A percentile compares a stretch with the other conserved stretches of the same genome.
Conservation (phyloP, 371 early-diverging fungal genomes). For the Umbelopsis sp. region DNA sequence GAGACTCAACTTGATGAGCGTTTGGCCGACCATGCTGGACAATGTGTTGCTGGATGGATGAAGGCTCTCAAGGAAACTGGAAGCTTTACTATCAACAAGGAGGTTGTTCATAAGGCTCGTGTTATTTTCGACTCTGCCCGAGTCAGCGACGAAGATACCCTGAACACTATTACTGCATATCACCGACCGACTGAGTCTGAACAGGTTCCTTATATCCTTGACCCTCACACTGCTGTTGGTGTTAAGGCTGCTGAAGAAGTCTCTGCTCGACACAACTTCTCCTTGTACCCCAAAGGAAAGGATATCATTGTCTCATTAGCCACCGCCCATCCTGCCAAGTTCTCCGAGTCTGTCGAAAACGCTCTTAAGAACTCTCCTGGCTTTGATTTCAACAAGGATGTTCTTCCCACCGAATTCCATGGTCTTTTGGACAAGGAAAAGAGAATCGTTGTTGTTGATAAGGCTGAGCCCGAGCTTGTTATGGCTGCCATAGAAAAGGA, state of each 20-base stretch:
- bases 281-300: constrained; percentile 37
- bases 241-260: constrained; percentile 79
- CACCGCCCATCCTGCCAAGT: constrained; percentile 97
- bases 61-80: constrained; percentile 70
- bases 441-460: constrained; percentile 60
- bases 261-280: constrained; percentile 29
- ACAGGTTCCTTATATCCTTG: constrained; percentile 77
- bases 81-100: constrained; percentile 70
- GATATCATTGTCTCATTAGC: constrained; percentile 75
- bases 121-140: constrained; percentile 76
- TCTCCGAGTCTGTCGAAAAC: constrained; percentile 86
- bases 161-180: constrained; percentile 73
- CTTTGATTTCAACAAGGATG: constrained; percentile 66
- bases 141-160: constrained; percentile 75
- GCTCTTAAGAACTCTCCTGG: constrained; percentile 66
- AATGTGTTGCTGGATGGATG: constrained; percentile 80
- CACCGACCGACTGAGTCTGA: constrained; percentile 53
- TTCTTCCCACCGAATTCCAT: constrained; percentile 71
- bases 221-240: constrained; percentile 97
- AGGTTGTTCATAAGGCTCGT: constrained; percentile 69
- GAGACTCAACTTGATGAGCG: constrained; percentile 40
- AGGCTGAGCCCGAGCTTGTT: constrained; percentile 61
- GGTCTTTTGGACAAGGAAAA: constrained; percentile 74
- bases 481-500: constrained; percentile 66
- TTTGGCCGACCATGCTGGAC: constrained; percentile 56